phyloP scores from a whole-genome alignment of 495 filamentous ascomycete genomes.

The Trichoderma virens region DNA sequence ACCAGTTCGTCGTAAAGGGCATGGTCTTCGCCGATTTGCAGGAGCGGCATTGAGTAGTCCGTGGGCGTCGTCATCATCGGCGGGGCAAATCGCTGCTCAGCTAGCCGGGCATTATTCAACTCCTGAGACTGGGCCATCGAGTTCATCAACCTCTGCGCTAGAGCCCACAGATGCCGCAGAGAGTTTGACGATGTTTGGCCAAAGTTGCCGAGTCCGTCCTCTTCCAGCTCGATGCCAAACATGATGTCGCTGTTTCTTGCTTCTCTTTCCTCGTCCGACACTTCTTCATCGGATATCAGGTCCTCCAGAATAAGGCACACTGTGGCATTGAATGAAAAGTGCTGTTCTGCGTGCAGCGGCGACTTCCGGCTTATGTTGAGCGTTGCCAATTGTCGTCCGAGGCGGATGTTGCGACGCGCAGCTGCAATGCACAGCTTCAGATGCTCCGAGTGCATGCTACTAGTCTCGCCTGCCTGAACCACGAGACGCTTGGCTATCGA shows the following conservation, averaged over 20 bases:
- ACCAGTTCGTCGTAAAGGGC: slow-evolving; percentile 11
- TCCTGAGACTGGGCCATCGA: background rate
- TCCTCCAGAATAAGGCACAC: slow-evolving; percentile 32
- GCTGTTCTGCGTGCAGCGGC: slow-evolving; percentile 29
- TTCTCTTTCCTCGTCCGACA: slow-evolving; percentile 7
- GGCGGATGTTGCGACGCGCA: slow-evolving; percentile 26
- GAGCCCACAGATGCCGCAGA: slow-evolving; percentile 7
- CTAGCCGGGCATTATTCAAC: background rate
- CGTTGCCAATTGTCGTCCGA: slow-evolving; percentile 21
- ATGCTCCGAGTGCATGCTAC: slow-evolving; percentile 7
- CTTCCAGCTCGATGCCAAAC: slow-evolving; percentile 20
- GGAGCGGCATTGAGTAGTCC: background rate
- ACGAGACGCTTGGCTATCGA: slow-evolving; percentile 22
- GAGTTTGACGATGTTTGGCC: background rate
- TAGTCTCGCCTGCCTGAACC: background rate
- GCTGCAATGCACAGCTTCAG: slow-evolving; percentile 23
- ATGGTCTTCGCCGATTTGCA: background rate
- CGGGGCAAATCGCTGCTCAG: slow-evolving; percentile 2
- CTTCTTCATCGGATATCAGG: slow-evolving; percentile 24
- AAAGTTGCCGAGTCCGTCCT: slow-evolving; percentile 6
- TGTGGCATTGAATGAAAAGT: slow-evolving; percentile 39
- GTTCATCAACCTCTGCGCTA: slow-evolving; percentile 1
- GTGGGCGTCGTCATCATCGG: slow-evolving; percentile 4
- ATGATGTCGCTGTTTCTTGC: slow-evolving; percentile 19
- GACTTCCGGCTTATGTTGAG: slow-evolving; percentile 17